A percentile compares a stretch with the other conserved stretches of the same genome.
Evolutionary conservation across 2,329 filamentous ascomycete species (phyloP).

Genomic region (Plenodomus tracheiphilus): DNA sequence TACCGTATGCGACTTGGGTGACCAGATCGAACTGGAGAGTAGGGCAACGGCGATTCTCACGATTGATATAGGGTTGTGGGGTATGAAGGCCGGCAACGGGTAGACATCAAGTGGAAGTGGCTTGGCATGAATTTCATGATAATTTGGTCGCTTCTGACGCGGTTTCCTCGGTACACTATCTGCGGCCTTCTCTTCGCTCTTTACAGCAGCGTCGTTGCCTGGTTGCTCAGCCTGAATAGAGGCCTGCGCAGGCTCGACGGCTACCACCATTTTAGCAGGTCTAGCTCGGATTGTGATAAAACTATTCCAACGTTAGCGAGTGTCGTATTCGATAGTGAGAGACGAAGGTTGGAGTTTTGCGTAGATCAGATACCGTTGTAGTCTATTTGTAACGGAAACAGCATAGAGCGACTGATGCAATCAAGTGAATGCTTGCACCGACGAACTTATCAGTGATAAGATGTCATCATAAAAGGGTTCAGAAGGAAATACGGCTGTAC

Average conservation of each 20-base stretch:
- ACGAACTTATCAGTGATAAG: slow-evolving; percentile 29
- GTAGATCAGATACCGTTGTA: slow-evolving; percentile 46
- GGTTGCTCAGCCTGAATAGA: slow-evolving; percentile 5
- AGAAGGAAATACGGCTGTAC: slow-evolving; percentile 1
- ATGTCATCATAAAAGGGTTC: slow-evolving; percentile 28
- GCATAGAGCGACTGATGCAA: slow-evolving; percentile 33
- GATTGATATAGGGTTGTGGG: slow-evolving; percentile 87
- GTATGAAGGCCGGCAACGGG: slow-evolving; percentile 84
- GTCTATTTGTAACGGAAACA: slow-evolving; percentile 40
- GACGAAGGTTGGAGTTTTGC: background rate
- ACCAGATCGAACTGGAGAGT: slow-evolving; percentile 70
- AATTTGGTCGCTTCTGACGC: slow-evolving; percentile 55
- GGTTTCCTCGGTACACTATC: slow-evolving; percentile 27
- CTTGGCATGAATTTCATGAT: slow-evolving; percentile 75
- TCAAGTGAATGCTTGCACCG: slow-evolving; percentile 38
- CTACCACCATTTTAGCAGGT: slow-evolving; percentile 17
- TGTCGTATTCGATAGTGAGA: background rate
- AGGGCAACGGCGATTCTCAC: slow-evolving; percentile 79
- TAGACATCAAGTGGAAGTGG: slow-evolving; percentile 80
- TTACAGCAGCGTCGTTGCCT: slow-evolving; percentile 6
- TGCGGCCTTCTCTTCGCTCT: slow-evolving; percentile 17
- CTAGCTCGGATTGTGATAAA: slow-evolving; percentile 10
- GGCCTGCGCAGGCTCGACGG: slow-evolving; percentile 9
- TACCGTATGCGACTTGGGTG: slow-evolving; percentile 66
- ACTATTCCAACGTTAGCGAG: slow-evolving; percentile 15